Evolutionary conservation across 495 filamentous ascomycete species (phyloP).

Genomic region (Talaromyces nanjingensis): DNA sequence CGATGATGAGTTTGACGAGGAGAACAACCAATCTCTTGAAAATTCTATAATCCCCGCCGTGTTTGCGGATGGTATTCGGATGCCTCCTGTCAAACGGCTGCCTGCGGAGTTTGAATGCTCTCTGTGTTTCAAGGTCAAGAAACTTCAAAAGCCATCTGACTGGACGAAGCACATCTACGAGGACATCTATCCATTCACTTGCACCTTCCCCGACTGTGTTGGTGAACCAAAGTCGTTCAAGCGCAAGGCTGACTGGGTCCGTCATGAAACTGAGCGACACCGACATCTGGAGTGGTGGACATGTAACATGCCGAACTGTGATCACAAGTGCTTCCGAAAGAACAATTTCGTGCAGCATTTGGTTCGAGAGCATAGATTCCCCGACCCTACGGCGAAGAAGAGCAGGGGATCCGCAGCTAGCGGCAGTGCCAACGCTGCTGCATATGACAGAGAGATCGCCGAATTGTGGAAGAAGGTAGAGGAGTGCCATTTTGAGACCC

Average conservation of each 20-base stretch:
- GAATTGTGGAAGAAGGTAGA: constrained; percentile 73
- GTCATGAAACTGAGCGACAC: constrained; percentile 92
- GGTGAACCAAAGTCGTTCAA: constrained; percentile 89
- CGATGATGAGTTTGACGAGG: constrained; percentile 21
- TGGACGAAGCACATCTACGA: constrained; percentile 98
- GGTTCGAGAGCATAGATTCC: constrained; percentile 85
- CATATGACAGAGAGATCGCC: constrained; percentile 44
- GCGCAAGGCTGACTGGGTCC: constrained; percentile 94
- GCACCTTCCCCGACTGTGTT: constrained; percentile 76
- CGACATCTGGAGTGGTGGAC: constrained; percentile 91
- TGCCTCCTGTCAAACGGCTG: constrained; percentile 69
- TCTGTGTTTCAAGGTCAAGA: constrained; percentile 84
- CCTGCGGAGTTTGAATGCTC: constrained; percentile 92
- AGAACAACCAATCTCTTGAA: constrained; percentile 52
- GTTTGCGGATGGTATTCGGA: constrained; percentile 76
- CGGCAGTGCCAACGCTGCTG: constrained; percentile 40
- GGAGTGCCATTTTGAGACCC: constrained; percentile 65
- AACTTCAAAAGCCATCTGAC: constrained; percentile 89
- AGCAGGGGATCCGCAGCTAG: constrained; percentile 24
- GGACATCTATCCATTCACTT: constrained; percentile 92
- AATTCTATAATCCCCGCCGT: constrained; percentile 59
- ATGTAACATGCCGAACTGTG: constrained; percentile 74
- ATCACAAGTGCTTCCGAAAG: constrained; percentile 79
- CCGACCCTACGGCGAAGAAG: constrained; percentile 60
- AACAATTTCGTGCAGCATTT: constrained; percentile 96